Evolutionary conservation across 176 grass and related monocot species (phyloP).

Genomic region (Aechmea fasciata): DNA sequence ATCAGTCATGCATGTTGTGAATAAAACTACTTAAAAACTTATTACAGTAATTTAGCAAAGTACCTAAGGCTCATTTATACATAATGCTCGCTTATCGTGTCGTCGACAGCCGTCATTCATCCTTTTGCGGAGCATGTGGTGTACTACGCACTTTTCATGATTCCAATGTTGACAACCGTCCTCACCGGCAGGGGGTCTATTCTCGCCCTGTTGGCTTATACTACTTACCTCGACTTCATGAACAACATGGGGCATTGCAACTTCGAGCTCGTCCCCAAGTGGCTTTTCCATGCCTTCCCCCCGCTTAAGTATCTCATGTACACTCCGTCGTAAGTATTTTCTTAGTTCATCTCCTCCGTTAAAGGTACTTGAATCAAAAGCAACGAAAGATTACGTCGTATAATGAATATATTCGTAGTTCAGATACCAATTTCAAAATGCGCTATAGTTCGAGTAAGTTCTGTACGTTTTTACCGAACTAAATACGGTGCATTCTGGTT

Average conservation of each 20-base stretch:
- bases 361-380: conserved; percentile 3
- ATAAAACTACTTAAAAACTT: conserved; percentile 1
- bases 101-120: conserved; percentile 74
- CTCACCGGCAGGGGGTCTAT: conserved; percentile 12
- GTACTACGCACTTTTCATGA: conserved; percentile 51
- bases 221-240: conserved; percentile 80
- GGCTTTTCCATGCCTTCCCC: conserved; percentile 55
- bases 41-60: neutral
- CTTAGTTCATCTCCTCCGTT: conserved; percentile 40
- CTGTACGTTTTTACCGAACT: too few relatives aligned
- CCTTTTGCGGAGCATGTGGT: conserved; percentile 71
- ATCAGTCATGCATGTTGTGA: too few relatives aligned
- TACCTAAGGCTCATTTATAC: conserved; percentile 3
- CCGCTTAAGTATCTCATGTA: conserved; percentile 97
- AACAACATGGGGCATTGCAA: conserved; percentile 98
- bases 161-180: conserved; percentile 35
- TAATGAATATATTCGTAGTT: too few relatives aligned
- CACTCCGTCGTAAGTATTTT: conserved; percentile 95
- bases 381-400: too few relatives aligned
- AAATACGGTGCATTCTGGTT: neutral
- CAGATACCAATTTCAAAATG: too few relatives aligned
- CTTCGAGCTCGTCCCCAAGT: conserved; percentile 74
- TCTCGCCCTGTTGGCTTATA: conserved; percentile 20
- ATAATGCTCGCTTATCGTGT: neutral
- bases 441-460: too few relatives aligned